A percentile compares a stretch with the other conserved stretches of the same genome.
Evolutionary conservation across 495 filamentous ascomycete species (phyloP).

Genomic region (Lophiostoma macrostomum): DNA sequence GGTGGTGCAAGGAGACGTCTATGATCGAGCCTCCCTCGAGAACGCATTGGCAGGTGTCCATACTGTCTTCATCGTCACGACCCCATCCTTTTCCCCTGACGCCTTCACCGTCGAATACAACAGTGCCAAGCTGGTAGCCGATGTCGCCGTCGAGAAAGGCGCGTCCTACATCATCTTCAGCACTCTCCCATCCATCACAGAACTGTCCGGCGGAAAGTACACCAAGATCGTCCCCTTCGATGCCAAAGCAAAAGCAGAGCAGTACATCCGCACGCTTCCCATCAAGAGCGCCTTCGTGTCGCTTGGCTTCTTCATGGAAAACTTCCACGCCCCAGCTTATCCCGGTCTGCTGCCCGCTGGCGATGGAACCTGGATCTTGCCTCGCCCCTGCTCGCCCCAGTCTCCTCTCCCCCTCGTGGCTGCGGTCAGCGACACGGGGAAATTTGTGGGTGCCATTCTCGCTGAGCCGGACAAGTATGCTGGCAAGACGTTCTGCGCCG

Average conservation of each 20-base stretch:
- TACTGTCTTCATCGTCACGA: constrained; percentile 52
- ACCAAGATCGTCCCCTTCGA: constrained; percentile 4
- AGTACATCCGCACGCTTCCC: constrained; percentile 47
- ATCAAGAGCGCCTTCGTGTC: constrained; percentile 48
- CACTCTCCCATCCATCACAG: constrained; percentile 39
- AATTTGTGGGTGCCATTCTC: constrained; percentile 53
- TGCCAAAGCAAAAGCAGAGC: constrained; percentile 5
- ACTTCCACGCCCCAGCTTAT: constrained; percentile 40
- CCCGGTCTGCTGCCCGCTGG: constrained; percentile 29
- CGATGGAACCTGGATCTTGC: constrained; percentile 40
- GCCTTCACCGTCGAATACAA: constrained; percentile 41
- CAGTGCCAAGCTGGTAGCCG: constrained; percentile 45
- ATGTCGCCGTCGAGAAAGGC: constrained; percentile 46
- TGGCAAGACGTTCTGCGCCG: constrained; percentile 46
- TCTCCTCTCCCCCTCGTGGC: constrained; percentile 47
- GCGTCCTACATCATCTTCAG: constrained; percentile 52
- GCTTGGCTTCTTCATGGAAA: constrained; percentile 52
- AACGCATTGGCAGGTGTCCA: constrained; percentile 46
- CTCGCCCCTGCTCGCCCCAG: constrained; percentile 36
- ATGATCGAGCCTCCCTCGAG: constrained; percentile 42
- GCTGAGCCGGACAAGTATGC: constrained; percentile 51
- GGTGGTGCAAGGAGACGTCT: constrained; percentile 42
- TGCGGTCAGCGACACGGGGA: constrained; percentile 48
- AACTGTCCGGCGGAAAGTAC: constrained; percentile 42
- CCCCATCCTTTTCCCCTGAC: constrained; percentile 38